Conservation (phyloP, 78 protist genomes). For the Monosiga brevicollis region DNA sequence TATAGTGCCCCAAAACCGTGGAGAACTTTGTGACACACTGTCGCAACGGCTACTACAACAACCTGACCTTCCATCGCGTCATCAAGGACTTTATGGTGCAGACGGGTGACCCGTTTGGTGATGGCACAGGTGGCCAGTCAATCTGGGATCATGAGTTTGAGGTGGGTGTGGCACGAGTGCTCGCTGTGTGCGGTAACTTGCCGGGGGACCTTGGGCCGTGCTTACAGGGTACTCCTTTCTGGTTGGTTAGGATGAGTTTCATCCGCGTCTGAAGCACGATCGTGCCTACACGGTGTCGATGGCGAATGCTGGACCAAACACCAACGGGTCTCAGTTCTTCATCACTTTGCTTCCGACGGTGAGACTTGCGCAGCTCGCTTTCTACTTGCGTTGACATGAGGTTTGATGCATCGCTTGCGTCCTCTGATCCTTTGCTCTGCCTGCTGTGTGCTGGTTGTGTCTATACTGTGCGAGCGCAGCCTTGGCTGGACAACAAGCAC, state of each 20-base stretch:
- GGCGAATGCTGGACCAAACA: conserved; percentile 85
- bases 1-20: conserved; percentile 82
- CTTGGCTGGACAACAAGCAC: conserved; percentile 90
- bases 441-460: background rate
- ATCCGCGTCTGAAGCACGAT: conserved; percentile 63
- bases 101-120: conserved; percentile 87
- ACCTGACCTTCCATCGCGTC: conserved; percentile 79
- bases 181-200: too few relatives aligned
- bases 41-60: conserved; percentile 69
- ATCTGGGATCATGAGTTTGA: conserved; percentile 90
- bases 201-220: background rate
- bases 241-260: conserved; percentile 69
- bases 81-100: conserved; percentile 91
- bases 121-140: conserved; percentile 72
- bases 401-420: background rate
- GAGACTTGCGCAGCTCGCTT: background rate
- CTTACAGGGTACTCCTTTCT: background rate
- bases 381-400: background rate
- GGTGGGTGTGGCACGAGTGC: too few relatives aligned
- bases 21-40: conserved; percentile 89
- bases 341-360: conserved; percentile 62
- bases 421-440: background rate
- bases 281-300: conserved; percentile 55
- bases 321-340: conserved; percentile 92
- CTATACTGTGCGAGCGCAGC: conserved; percentile 36